Percentiles rank a stretch among this genome's conserved stretches.
Evolutionary conservation across 345 rosid genomes (phyloP).

Genomic region (Acer saccharum): DNA sequence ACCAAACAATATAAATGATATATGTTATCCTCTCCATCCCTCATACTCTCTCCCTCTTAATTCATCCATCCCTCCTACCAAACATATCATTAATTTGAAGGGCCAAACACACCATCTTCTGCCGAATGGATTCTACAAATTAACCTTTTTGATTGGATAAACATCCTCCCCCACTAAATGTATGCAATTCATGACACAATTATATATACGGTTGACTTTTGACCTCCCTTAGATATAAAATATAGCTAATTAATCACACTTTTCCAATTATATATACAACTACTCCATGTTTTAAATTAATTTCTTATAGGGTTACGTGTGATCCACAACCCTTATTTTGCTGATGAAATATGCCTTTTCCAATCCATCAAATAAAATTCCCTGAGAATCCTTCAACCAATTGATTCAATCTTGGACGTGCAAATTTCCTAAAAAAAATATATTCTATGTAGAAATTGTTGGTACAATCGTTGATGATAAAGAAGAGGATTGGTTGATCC

Average conservation of each 20-base stretch:
- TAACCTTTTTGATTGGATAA: neutral
- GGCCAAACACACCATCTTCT: neutral
- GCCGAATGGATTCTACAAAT: neutral
- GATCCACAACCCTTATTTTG: neutral
- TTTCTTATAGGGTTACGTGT: neutral
- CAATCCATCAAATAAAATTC: neutral
- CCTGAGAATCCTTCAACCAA: neutral
- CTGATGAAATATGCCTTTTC: neutral
- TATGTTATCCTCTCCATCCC: too few species aligned
- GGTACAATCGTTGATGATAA: too few species aligned
- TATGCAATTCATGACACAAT: too few species aligned
- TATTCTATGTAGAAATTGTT: too few species aligned
- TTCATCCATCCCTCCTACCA: too few species aligned
- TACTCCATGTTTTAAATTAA: too few species aligned
- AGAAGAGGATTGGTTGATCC: neutral
- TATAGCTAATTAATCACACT: neutral
- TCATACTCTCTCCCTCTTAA: too few species aligned
- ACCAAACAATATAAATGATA: too few species aligned
- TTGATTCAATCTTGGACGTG: neutral
- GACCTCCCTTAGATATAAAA: neutral
- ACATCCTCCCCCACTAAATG: neutral
- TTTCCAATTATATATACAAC: too few species aligned
- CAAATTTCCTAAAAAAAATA: too few species aligned
- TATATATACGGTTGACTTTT: neutral
- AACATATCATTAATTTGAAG: too few species aligned